A percentile compares a stretch with the other conserved stretches of the same genome.
Conservation (phyloP, 2,329 filamentous ascomycete species). For the Tolypocladium tropicale region DNA sequence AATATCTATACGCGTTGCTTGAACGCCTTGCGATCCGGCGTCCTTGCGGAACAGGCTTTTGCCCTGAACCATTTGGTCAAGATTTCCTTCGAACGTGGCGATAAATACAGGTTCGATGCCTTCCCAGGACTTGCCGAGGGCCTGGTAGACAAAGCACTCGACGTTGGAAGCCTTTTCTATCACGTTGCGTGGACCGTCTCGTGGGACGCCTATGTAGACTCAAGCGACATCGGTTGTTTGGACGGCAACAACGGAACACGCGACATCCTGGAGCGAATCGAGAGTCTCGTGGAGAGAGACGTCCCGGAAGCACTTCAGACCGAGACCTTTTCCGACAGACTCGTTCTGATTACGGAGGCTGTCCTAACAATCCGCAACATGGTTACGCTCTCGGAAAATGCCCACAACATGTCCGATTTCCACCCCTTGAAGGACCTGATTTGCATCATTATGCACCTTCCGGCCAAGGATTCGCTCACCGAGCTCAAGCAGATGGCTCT, state of each 20-base stretch:
- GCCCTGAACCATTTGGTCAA: constrained; percentile 89
- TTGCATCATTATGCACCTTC: constrained; percentile 71
- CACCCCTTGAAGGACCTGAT: constrained; percentile 70
- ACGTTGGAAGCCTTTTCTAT: constrained; percentile 71
- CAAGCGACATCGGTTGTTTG: constrained; percentile 36
- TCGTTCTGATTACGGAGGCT: constrained; percentile 76
- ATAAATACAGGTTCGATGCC: constrained; percentile 91
- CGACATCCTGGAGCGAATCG: constrained; percentile 56
- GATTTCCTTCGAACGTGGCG: constrained; percentile 87
- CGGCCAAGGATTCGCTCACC: constrained; percentile 57
- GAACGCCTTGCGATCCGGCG: constrained; percentile 69
- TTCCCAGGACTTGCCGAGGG: constrained; percentile 84
- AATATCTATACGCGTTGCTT: constrained; percentile 89
- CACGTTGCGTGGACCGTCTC: constrained; percentile 72
- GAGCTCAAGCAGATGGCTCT: constrained; percentile 87
- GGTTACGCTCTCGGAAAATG: constrained; percentile 88
- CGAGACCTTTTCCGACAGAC: constrained; percentile 55
- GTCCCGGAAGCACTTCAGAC: constrained; percentile 63
- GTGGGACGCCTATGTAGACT: constrained; percentile 47
- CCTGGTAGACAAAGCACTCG: constrained; percentile 72
- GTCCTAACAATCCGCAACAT: constrained; percentile 87
- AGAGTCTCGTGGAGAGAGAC: constrained; percentile 46
- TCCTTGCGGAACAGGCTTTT: constrained; percentile 79
- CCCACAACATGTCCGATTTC: constrained; percentile 66
- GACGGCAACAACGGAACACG: constrained; percentile 40